phyloP scores from a whole-genome alignment of 2,329 filamentous ascomycete species.

The Fusarium keratoplasticum region DNA sequence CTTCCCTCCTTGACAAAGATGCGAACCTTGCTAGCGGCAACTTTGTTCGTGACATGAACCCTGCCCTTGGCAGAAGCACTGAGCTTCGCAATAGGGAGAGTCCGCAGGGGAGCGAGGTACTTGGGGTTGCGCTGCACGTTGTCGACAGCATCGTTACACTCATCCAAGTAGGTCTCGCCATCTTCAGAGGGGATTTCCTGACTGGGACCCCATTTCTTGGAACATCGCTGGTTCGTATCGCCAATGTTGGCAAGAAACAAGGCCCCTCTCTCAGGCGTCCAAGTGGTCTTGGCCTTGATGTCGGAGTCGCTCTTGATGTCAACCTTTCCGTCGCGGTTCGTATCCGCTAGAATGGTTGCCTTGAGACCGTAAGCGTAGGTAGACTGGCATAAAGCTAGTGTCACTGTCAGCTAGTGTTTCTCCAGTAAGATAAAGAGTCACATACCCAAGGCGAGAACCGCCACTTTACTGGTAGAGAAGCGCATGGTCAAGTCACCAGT shows the following conservation, averaged over 20 bases:
- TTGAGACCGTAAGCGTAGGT: slow-evolving; percentile 19
- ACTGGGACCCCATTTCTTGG: slow-evolving; percentile 14
- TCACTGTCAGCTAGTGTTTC: not conserved
- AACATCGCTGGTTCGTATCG: slow-evolving; percentile 48
- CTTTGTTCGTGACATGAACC: slow-evolving; percentile 15
- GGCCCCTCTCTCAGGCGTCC: slow-evolving; percentile 44
- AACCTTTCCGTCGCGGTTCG: slow-evolving; percentile 51
- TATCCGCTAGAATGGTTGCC: slow-evolving; percentile 48
- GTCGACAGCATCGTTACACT: slow-evolving; percentile 51
- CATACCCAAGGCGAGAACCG: slow-evolving; percentile 13
- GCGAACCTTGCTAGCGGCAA: slow-evolving; percentile 39
- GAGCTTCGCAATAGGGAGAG: slow-evolving; percentile 39
- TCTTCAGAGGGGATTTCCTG: not conserved
- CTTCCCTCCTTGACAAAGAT: slow-evolving; percentile 42
- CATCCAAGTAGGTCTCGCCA: slow-evolving; percentile 39
- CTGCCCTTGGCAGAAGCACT: slow-evolving; percentile 30
- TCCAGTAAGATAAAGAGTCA: rapidly evolving
- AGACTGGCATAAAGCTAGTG: slow-evolving; percentile 4
- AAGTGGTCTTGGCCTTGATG: slow-evolving; percentile 33
- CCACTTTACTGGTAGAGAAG: not conserved
- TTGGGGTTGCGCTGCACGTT: slow-evolving; percentile 46
- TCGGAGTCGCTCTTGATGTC: slow-evolving; percentile 38
- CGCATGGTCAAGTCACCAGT: slow-evolving; percentile 8
- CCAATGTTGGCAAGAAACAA: slow-evolving; percentile 53
- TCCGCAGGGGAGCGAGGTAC: slow-evolving; percentile 48